These are phyloP conservation scores for Delonix regia DNA, from an alignment of 306 rosid species.

Conservation along the genomic window DNA sequence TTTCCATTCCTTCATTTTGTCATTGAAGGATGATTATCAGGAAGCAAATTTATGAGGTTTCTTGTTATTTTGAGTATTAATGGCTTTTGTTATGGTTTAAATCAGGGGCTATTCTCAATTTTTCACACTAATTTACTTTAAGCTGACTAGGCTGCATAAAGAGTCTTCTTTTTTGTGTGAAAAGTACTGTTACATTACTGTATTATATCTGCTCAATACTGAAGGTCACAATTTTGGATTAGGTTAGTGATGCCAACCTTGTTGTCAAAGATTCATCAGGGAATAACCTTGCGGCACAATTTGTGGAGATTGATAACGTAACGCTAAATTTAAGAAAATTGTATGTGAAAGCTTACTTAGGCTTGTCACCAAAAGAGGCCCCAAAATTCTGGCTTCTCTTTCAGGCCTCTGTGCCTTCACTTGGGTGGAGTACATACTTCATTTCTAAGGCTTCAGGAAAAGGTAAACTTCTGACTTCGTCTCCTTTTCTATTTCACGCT, in stretches of 20 bases:
- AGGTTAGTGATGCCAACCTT: conserved; percentile 79
- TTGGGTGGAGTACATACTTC: conserved; percentile 93
- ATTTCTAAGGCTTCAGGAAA: conserved; percentile 53
- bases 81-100: neutral
- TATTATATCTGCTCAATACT: neutral
- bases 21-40: neutral
- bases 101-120: neutral
- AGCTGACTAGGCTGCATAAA: neutral
- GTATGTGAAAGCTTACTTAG: conserved; percentile 77
- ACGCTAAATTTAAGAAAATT: conserved; percentile 61
- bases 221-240: conserved; percentile 27
- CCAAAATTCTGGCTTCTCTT: conserved; percentile 87
- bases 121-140: neutral
- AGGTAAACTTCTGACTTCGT: conserved; percentile 43
- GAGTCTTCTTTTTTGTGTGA: neutral
- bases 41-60: neutral
- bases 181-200: neutral
- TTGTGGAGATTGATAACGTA: conserved; percentile 58
- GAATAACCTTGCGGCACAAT: conserved; percentile 60
- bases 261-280: conserved; percentile 78
- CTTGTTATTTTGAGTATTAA: neutral
- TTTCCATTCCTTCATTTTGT: neutral
- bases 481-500: neutral
- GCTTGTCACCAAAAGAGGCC: conserved; percentile 51
- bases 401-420: conserved; percentile 76